Conservation (phyloP, 805 yeast species). For the Starmerella khaoyaiensis region DNA sequence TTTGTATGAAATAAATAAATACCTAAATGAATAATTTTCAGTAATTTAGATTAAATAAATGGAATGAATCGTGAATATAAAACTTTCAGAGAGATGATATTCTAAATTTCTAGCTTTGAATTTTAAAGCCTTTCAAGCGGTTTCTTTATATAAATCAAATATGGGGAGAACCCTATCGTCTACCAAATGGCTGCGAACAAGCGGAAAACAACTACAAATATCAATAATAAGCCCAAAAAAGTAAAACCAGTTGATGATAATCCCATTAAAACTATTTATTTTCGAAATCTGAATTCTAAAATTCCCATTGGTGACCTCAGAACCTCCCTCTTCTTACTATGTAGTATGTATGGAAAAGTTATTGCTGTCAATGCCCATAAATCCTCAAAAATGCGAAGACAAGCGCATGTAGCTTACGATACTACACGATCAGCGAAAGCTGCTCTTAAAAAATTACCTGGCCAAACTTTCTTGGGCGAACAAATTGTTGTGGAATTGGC, state of each 20-base stretch:
- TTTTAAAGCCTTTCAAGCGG: too few relatives aligned
- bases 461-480: slow-evolving; percentile 28
- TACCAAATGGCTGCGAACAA: too few relatives aligned
- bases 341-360: slow-evolving; percentile 30
- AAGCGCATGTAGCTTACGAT: slow-evolving; percentile 31
- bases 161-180: too few relatives aligned
- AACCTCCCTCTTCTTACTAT: slow-evolving; percentile 28
- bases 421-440: slow-evolving; percentile 23
- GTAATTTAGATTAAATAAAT: too few relatives aligned
- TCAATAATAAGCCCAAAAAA: too few relatives aligned
- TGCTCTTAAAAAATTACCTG: slow-evolving; percentile 27
- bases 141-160: too few relatives aligned
- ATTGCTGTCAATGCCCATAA: slow-evolving; percentile 29
- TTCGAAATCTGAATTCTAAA: slow-evolving; percentile 31
- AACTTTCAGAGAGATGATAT: too few relatives aligned
- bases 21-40: too few relatives aligned
- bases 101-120: too few relatives aligned
- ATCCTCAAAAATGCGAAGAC: slow-evolving; percentile 33
- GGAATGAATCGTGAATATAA: too few relatives aligned
- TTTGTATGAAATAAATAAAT: too few relatives aligned
- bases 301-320: slow-evolving; percentile 27
- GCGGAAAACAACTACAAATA: too few relatives aligned
- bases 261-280: slow-evolving; percentile 26
- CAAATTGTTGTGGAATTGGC: slow-evolving; percentile 26
- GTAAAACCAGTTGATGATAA: not conserved